Evolutionary conservation across 768 basidiomycete species (phyloP).

Genomic region (Pisolithus tinctorius): DNA sequence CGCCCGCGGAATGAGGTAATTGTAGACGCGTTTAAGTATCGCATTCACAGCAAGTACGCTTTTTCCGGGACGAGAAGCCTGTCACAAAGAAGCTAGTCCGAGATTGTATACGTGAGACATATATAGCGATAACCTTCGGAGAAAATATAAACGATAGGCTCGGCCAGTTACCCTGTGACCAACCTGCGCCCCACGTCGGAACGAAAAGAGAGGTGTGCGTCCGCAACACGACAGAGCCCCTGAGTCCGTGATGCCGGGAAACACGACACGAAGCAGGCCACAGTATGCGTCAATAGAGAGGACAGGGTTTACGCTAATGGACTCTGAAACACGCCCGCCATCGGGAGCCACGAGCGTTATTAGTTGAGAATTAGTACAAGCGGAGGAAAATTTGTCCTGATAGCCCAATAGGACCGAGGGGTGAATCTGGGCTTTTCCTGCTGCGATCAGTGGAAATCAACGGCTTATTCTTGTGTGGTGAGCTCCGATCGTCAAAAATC

Average conservation of each 20-base stretch:
- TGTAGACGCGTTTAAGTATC: not conserved
- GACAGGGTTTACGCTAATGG: too few relatives aligned
- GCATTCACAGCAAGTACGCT: not conserved
- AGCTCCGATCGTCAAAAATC: not conserved
- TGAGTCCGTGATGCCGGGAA: too few relatives aligned
- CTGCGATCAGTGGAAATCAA: not conserved
- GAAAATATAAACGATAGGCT: not conserved
- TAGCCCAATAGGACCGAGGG: not conserved
- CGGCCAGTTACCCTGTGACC: too few relatives aligned
- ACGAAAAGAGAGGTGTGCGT: too few relatives aligned
- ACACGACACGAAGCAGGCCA: too few relatives aligned
- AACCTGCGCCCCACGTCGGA: too few relatives aligned
- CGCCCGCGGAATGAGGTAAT: slow-evolving; percentile 1
- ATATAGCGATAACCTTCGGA: not conserved
- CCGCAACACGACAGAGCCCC: too few relatives aligned
- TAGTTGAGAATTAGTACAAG: too few relatives aligned
- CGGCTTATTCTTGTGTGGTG: not conserved
- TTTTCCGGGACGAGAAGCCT: not conserved
- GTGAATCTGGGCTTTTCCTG: not conserved
- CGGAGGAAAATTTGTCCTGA: too few relatives aligned
- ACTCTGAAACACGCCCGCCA: too few relatives aligned
- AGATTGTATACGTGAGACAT: not conserved
- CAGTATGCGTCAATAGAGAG: too few relatives aligned
- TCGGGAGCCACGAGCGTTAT: too few relatives aligned
- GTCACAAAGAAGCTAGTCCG: not conserved